Conservation (phyloP, 192 early-diverging fungal genomes). For the Ramicandelaber brevisporus region DNA sequence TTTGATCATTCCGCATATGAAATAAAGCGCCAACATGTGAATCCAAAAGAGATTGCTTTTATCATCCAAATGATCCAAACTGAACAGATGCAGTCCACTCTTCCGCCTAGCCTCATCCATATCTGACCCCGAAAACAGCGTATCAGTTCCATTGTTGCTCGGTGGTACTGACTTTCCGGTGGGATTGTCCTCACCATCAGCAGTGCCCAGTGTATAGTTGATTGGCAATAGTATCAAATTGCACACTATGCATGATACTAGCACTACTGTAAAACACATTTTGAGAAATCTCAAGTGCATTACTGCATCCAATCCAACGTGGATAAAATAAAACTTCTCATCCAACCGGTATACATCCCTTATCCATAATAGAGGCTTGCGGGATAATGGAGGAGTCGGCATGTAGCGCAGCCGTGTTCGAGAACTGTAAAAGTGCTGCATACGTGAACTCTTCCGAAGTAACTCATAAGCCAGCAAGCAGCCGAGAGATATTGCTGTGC, state of each 20-base stretch:
- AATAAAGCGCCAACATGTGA: conserved; percentile 19
- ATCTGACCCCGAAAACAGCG: no score
- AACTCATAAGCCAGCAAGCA: conserved; percentile 1
- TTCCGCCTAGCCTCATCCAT: no score
- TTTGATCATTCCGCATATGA: conserved; percentile 20
- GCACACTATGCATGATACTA: conserved; percentile 14
- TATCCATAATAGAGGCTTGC: conserved; percentile 21
- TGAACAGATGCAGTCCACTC: no score
- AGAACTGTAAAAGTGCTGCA: conserved; percentile 1
- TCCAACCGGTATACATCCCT: conserved; percentile 10
- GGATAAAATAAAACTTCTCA: conserved; percentile 22
- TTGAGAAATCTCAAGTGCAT: conserved; percentile 32
- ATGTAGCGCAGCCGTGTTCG: conserved; percentile 9
- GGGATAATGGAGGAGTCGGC: conserved; percentile 17
- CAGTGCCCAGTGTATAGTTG: conserved; percentile 10
- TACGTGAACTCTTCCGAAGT: background rate
- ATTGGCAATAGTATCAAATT: conserved; percentile 19
- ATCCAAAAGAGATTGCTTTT: conserved; percentile 26
- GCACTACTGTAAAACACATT: conserved; percentile 24
- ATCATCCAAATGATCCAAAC: no score
- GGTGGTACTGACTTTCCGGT: background rate
- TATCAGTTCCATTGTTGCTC: no score
- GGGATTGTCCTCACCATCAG: background rate
- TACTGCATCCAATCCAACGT: conserved; percentile 28
- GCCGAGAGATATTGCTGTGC: background rate